Base-by-base conservation (phyloP, 345 rosid species). In the Geranium rotundifolium region DNA sequence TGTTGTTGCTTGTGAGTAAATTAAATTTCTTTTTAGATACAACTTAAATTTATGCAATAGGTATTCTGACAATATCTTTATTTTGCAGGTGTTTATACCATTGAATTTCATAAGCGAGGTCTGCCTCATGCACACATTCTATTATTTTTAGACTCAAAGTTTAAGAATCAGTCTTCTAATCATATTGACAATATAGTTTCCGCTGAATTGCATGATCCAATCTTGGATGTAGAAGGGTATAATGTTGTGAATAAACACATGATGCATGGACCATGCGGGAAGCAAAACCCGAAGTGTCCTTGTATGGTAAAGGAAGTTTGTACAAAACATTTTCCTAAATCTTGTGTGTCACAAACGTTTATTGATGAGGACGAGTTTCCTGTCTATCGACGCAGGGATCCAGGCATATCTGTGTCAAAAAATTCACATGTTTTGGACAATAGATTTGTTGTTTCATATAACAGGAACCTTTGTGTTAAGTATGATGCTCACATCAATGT, bases 111-210 rank as follows among this genome's bases (percentile, higher is more conserved):
- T 19, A 61, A 61, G n/a, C 5, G 2, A 7, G 49, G 54, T 0
- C 54, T 61, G 0, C 64, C 64, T 16, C 64, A 12, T 37, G 64
- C 64, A n/a, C n/a, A n/a, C n/a, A n/a, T n/a, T n/a, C n/a, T n/a
- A n/a, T n/a, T n/a, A n/a, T n/a, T n/a, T n/a, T 61, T 54, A 61
- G 5, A 61, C 39, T 61, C 20, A 61, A 9, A 1, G 19, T 54
- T 8, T n/a, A n/a, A n/a, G n/a, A n/a, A n/a, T n/a, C n/a, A n/a
- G n/a, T n/a, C n/a, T n/a, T n/a, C n/a, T n/a, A 12, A 19, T 29
- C 5, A 61, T 15, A 61, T 61, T 14, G 27, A 61, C 19, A 37
- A 8, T 12, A 61, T 61, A 2, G 39, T 61, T 17, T 29, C 19
- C 12, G 54, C 15, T 2, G 64, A 61, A 61, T 14, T 61, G 9